Conservation (phyloP, 371 early-diverging fungal species). For the Syncephalis plumigaleata region DNA sequence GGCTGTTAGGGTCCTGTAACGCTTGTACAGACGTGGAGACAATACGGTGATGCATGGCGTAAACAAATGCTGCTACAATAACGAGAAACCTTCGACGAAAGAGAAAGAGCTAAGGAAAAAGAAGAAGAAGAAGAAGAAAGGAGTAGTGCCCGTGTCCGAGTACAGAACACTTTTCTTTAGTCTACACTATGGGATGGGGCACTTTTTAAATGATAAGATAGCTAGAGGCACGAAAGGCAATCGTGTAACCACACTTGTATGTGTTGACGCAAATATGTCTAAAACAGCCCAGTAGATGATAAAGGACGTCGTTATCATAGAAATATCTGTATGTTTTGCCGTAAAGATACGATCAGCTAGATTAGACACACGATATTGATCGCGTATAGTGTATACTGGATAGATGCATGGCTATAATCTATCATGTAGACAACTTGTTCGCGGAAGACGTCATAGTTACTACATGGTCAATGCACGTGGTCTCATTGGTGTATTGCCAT, state of each 20-base stretch:
- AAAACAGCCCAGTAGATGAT: not conserved
- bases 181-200: no score
- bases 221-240: not conserved
- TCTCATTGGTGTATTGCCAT: no score
- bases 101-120: not conserved
- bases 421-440: no score
- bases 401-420: no score
- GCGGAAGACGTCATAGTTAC: no score
- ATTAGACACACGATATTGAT: no score
- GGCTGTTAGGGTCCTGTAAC: conserved; percentile 44
- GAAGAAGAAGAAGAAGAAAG: not conserved
- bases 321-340: no score
- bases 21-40: conserved; percentile 16
- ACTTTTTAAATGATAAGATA: not conserved
- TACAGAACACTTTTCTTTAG: not conserved
- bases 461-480: no score
- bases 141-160: not conserved
- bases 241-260: not conserved
- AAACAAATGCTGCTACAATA: not conserved
- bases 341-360: no score
- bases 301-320: no score
- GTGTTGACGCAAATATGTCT: not conserved
- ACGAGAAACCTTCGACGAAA: conserved; percentile 2
- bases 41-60: not conserved
- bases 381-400: no score